Conservation (phyloP, 1,284 basidiomycete genomes). For the Fistulinella staudtii region DNA sequence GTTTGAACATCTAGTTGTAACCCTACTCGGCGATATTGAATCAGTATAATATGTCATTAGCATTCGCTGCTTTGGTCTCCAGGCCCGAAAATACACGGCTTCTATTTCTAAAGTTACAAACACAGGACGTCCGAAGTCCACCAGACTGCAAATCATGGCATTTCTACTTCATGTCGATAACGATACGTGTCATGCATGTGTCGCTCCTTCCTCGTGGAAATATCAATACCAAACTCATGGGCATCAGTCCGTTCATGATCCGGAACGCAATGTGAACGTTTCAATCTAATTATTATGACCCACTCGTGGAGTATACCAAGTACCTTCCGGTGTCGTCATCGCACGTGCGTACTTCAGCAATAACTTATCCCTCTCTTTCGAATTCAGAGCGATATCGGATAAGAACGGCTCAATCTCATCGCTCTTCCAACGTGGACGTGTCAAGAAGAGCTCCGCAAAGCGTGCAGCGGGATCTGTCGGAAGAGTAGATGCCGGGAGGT, state of each 20-base stretch:
- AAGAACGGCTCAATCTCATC: conserved; percentile 82
- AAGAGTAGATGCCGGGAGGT: conserved; percentile 72
- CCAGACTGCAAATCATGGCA: too few species aligned
- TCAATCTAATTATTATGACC: conserved; percentile 39
- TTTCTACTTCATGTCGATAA: too few species aligned
- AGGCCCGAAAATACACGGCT: too few species aligned
- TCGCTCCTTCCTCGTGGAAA: too few species aligned
- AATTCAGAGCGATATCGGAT: conserved; percentile 70
- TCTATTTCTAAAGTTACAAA: too few species aligned
- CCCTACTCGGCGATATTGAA: neutral
- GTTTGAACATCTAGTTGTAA: neutral
- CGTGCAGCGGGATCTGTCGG: conserved; percentile 72
- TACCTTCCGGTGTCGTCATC: conserved; percentile 62
- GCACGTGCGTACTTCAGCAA: conserved; percentile 82
- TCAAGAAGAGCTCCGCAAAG: conserved; percentile 82
- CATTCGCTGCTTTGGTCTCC: too few species aligned
- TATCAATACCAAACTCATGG: too few species aligned
- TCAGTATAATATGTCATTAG: neutral
- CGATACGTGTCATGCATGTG: neutral
- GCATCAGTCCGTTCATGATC: too few species aligned
- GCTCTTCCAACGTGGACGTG: conserved; percentile 69
- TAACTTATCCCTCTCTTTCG: conserved; percentile 84
- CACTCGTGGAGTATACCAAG: conserved; percentile 67
- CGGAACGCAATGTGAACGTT: too few species aligned
- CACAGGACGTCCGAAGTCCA: too few species aligned